Evolutionary conservation across 2,329 filamentous ascomycete species (phyloP).

Genomic region (Fusarium pseudoanthophilum): DNA sequence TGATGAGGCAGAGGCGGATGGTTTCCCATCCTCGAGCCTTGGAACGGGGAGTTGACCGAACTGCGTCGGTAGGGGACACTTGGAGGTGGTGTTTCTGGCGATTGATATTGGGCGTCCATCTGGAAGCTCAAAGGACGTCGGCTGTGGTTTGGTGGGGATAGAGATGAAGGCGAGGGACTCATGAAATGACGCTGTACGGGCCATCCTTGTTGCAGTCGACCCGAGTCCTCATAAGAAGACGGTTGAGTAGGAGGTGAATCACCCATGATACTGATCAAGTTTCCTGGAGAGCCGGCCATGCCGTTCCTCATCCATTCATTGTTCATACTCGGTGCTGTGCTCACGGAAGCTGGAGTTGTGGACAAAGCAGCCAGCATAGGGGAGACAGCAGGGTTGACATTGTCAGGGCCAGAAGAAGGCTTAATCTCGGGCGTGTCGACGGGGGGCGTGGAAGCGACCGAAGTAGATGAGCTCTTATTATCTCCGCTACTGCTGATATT

Average conservation of each 20-base stretch:
- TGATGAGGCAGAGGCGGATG: slow-evolving; percentile 79
- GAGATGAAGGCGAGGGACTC: slow-evolving; percentile 57
- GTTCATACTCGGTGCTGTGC: slow-evolving; percentile 59
- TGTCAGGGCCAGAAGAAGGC: slow-evolving; percentile 53
- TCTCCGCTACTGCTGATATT: slow-evolving; percentile 46
- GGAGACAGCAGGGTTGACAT: slow-evolving; percentile 57
- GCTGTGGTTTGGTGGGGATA: slow-evolving; percentile 51
- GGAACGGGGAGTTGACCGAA: slow-evolving; percentile 63
- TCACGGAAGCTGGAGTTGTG: slow-evolving; percentile 60
- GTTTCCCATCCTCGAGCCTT: slow-evolving; percentile 55
- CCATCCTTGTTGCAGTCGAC: slow-evolving; percentile 57
- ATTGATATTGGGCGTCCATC: slow-evolving; percentile 58
- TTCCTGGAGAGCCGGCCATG: slow-evolving; percentile 63
- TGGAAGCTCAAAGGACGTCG: slow-evolving; percentile 66
- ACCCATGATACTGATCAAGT: slow-evolving; percentile 62
- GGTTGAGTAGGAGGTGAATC: slow-evolving; percentile 65
- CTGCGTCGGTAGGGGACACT: slow-evolving; percentile 54
- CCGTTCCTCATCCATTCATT: slow-evolving; percentile 59
- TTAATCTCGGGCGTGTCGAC: slow-evolving; percentile 59
- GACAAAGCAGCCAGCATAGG: slow-evolving; percentile 62
- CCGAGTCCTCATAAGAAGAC: slow-evolving; percentile 62
- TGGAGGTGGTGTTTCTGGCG: slow-evolving; percentile 54
- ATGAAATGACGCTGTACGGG: slow-evolving; percentile 59
- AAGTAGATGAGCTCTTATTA: slow-evolving; percentile 51
- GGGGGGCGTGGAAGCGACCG: slow-evolving; percentile 58